phyloP scores from a whole-genome alignment of 495 filamentous ascomycete species.

The Pseudevernia furfuracea region DNA sequence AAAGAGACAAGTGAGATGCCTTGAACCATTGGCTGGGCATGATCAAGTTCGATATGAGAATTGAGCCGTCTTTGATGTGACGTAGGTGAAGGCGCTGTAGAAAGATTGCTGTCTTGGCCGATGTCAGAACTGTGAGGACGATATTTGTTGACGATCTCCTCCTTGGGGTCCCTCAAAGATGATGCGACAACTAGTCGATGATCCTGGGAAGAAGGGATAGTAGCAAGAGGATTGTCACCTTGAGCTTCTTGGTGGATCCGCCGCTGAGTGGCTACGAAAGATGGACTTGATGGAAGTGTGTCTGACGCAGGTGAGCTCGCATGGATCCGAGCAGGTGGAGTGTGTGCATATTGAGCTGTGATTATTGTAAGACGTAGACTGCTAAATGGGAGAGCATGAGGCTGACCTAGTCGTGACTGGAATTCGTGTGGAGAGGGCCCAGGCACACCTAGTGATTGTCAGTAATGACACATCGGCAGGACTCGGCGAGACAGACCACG shows the following conservation, averaged over 20 bases:
- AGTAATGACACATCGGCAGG: background rate
- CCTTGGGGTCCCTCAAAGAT: background rate
- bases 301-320: slow-evolving; percentile 32
- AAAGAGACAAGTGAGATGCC: slow-evolving; percentile 70
- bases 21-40: slow-evolving; percentile 46
- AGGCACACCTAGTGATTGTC: slow-evolving; percentile 3
- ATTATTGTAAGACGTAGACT: background rate
- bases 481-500: background rate
- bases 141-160: background rate
- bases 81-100: background rate
- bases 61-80: background rate
- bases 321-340: slow-evolving; percentile 4
- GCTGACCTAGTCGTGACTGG: slow-evolving; percentile 7
- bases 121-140: background rate
- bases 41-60: slow-evolving; percentile 24
- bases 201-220: background rate
- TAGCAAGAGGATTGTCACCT: background rate
- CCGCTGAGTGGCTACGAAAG: slow-evolving; percentile 31
- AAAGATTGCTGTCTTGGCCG: background rate
- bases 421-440: background rate
- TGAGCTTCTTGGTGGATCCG: slow-evolving; percentile 19
- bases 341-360: slow-evolving; percentile 13
- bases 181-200: background rate
- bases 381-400: background rate
- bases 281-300: slow-evolving; percentile 35